Evolutionary conservation across 495 filamentous ascomycete genomes (phyloP), one percentile per base, ranked within the genome.

Genomic region (Daldinia caldariorum): DNA sequence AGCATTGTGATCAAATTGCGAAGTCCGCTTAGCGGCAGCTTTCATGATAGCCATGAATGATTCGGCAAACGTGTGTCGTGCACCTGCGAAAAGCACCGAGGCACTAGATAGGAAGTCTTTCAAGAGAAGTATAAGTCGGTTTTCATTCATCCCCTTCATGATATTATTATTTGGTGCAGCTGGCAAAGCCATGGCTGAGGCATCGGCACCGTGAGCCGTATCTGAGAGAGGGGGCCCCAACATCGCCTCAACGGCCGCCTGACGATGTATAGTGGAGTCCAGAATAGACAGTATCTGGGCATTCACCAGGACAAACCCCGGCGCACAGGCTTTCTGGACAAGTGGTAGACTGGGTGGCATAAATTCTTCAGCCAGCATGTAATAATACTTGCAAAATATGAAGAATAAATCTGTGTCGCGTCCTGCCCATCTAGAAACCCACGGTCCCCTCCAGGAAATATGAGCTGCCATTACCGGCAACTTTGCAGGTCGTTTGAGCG

Each of bases 321-420:
- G 95, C 1, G 91, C 89, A 51, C 89, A 89, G 32, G 87, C 84
- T 76, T 89, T 89, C 66, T 89, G 88, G 7, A 85, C 79, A 22
- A 85, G 74, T n/a, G 86, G 76, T 34, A 85, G 74, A 8, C 89
- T 87, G 1, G 83, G 66, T 0, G 92, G 91, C 53, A 97, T 81
- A 73, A 94, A 94, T 63, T 96, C 92, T 29, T 90, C 88, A 41
- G 91, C 86, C 6, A 99, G 80, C 50, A 94, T 88, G 76, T 96
- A 90, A 68, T 92, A 95, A 75, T 95, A 89, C 80, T 97, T 97
- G 78, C 90, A 88, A 78, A 99, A 99, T 14, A 97, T 89, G 80
- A 91, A 98, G 73, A 98, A 92, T 50, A 99, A 81, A 79, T 97
- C 95, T 12, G 91, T 97, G 69, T 99, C 95, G 16, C 89, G 88